A percentile compares a stretch with the other conserved stretches of the same genome.
phyloP scores from a whole-genome alignment of 2,329 filamentous ascomycete genomes.

The Trichophaea hybrida region DNA sequence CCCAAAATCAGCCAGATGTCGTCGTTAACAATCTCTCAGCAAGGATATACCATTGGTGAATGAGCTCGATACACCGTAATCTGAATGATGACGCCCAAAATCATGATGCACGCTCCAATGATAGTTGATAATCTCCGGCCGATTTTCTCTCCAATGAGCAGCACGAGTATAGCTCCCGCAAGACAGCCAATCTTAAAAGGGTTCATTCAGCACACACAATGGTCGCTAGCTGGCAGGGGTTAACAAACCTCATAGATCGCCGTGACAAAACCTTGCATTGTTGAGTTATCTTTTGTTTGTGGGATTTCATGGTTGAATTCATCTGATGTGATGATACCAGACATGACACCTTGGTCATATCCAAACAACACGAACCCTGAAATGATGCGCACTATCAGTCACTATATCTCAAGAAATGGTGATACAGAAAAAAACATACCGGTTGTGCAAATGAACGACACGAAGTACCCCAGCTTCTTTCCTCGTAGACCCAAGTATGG shows the following conservation, averaged over 20 bases:
- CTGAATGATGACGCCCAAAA: slow-evolving; percentile 46
- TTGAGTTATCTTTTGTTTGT: slow-evolving; percentile 34
- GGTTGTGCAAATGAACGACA: slow-evolving; percentile 50
- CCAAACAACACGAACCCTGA: slow-evolving; percentile 2
- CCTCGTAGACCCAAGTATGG: slow-evolving; percentile 40
- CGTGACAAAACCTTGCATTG: slow-evolving; percentile 37
- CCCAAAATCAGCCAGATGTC: slow-evolving; percentile 25
- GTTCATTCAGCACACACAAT: neutral
- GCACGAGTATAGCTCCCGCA: slow-evolving; percentile 37
- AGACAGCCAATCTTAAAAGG: slow-evolving; percentile 38
- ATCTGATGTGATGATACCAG: slow-evolving; percentile 39
- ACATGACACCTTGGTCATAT: slow-evolving; percentile 43
- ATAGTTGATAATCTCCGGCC: slow-evolving; percentile 45
- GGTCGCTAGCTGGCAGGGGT: neutral
- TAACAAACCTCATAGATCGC: slow-evolving; percentile 36
- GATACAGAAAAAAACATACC: slow-evolving; percentile 39
- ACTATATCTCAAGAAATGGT: neutral
- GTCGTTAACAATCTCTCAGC: slow-evolving; percentile 22
- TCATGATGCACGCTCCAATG: slow-evolving; percentile 44
- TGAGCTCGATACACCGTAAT: slow-evolving; percentile 26
- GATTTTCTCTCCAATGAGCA: slow-evolving; percentile 43
- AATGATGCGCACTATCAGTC: neutral
- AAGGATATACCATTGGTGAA: slow-evolving; percentile 31
- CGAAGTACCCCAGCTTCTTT: slow-evolving; percentile 40
- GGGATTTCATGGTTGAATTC: slow-evolving; percentile 39